phyloP scores from a whole-genome alignment of 1,284 basidiomycete genomes.

The Meira nashicola region DNA sequence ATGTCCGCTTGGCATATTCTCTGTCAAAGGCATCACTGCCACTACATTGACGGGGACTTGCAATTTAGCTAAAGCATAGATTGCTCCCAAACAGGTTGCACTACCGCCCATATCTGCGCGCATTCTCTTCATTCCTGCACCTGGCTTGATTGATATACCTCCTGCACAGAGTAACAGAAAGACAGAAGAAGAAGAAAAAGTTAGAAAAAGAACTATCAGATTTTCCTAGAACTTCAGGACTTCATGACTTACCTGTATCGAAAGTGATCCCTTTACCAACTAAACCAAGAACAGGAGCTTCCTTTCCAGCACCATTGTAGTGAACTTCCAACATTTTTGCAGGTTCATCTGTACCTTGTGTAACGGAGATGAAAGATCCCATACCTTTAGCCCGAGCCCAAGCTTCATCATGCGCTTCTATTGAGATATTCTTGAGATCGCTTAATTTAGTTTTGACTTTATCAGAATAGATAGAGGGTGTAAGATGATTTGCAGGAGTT shows the following conservation, averaged over 20 bases:
- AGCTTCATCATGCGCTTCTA: slow-evolving; percentile 73
- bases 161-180: too few species aligned
- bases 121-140: slow-evolving; percentile 61
- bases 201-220: too few species aligned
- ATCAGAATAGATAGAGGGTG: slow-evolving; percentile 64
- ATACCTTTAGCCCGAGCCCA: slow-evolving; percentile 79
- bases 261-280: slow-evolving; percentile 68
- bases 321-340: slow-evolving; percentile 75
- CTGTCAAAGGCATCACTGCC: slow-evolving; percentile 69
- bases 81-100: slow-evolving; percentile 68
- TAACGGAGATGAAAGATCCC: slow-evolving; percentile 83
- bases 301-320: slow-evolving; percentile 69
- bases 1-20: slow-evolving; percentile 65
- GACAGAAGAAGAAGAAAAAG: too few species aligned
- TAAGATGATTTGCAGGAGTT: slow-evolving; percentile 67
- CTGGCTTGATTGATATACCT: slow-evolving; percentile 78
- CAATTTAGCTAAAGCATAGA: slow-evolving; percentile 74
- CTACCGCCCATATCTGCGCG: slow-evolving; percentile 57
- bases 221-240: too few species aligned
- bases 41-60: slow-evolving; percentile 74
- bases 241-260: slow-evolving; percentile 68
- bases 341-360: slow-evolving; percentile 74
- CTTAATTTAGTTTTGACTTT: slow-evolving; percentile 67
- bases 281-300: slow-evolving; percentile 66
- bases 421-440: slow-evolving; percentile 65